Base-by-base conservation (phyloP, 2,329 filamentous ascomycete species). In the Penicillium sp. region DNA sequence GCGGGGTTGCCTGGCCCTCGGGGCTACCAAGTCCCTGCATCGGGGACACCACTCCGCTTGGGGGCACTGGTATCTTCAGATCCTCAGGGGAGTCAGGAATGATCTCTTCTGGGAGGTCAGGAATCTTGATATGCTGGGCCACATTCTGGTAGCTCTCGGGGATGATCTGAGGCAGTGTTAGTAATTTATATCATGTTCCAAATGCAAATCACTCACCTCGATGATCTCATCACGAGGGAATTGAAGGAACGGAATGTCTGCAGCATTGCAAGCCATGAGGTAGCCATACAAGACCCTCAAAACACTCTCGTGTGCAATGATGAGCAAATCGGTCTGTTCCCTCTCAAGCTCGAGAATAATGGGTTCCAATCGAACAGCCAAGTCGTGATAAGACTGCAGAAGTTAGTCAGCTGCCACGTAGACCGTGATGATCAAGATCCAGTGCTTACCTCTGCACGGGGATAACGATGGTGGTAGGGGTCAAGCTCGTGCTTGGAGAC, bases 171-270 rank as follows among this genome's bases (percentile, higher is more conserved):
- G 48, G 16, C 14, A n/a, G 46, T 34, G 46, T 47, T 27, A 44
- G 56, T 27, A 36, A 49, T 50, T 38, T 4, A 47, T 5, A 11
- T 40, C 18, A 36, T 4, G n/a, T 46, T 42, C 13, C 4, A 18
- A 16, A 32, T 36, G 18, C 44, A 49, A 42, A 60, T 27, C 24
- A 27, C 75, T 64, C 71, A 85, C 86, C 80, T 99, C 94, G 63
- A 99, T 96, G 69, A 99, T 97, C 72, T 99, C 92, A 70, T 99
- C 89, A 42, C 94, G 89, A 4, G 94, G 94, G 68, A 99, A 99
- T 62, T 91, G 90, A 58, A 99, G 84, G 64, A 87, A 89, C 4
- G 94, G 94, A 59, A 99, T 99, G 68, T 96, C 92, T 73, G 89
- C 89, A 8, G 95, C 92, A 71, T 93, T 94, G 77, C 94, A 97